A percentile compares a stretch with the other conserved stretches of the same genome.
These are phyloP conservation scores for Spathaspora girioi DNA, from an alignment of 805 yeast species.

Conservation along the genomic window DNA sequence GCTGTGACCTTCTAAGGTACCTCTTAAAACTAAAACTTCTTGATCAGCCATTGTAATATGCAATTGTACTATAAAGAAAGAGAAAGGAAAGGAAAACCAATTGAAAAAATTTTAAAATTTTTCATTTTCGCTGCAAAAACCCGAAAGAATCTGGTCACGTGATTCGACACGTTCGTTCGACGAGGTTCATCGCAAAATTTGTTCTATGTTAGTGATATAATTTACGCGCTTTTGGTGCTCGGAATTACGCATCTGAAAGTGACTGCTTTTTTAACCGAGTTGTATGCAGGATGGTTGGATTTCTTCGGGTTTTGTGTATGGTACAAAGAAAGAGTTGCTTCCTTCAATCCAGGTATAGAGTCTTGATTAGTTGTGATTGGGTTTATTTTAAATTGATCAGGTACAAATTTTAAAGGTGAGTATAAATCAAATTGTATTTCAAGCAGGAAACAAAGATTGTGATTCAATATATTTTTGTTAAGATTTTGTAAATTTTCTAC, in stretches of 20 bases:
- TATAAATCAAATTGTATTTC: too few relatives aligned
- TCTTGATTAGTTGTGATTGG: too few relatives aligned
- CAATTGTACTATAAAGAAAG: conserved; percentile 1
- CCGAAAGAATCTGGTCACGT: conserved; percentile 1
- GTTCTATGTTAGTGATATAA: background rate
- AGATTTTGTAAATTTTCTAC: too few relatives aligned
- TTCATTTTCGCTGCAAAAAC: background rate
- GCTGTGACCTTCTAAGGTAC: conserved; percentile 89
- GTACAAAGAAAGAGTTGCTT: too few relatives aligned
- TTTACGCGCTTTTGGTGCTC: conserved; percentile 19
- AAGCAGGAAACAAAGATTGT: too few relatives aligned
- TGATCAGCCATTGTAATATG: conserved; percentile 59
- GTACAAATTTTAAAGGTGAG: too few relatives aligned
- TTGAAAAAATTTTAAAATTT: background rate
- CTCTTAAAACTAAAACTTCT: conserved; percentile 99
- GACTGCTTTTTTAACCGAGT: conserved; percentile 37
- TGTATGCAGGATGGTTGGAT: conserved; percentile 11
- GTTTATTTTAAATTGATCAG: too few relatives aligned
- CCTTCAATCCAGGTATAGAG: too few relatives aligned
- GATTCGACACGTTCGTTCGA: background rate
- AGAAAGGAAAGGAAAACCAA: background rate
- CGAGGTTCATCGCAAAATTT: background rate
- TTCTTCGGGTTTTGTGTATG: too few relatives aligned
- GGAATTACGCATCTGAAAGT: conserved; percentile 33
- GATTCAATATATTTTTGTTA: too few relatives aligned